Base-by-base conservation (phyloP, 106 monocot genomes). In the Posidonia australis region DNA sequence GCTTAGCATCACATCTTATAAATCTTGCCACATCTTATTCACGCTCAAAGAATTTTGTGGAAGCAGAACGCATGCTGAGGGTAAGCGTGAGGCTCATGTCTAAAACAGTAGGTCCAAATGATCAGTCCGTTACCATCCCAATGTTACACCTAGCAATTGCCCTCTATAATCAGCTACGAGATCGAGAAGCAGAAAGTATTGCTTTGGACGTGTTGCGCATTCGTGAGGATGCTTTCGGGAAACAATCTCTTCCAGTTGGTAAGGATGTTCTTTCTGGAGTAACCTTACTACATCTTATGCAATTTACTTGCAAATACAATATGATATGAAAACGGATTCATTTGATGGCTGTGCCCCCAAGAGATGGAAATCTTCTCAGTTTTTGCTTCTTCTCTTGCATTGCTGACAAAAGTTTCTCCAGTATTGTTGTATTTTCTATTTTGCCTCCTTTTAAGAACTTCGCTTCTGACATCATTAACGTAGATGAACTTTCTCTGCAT, bases 101-200 rank as follows among this genome's bases (percentile, higher is more conserved):
- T 9, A 80, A 63, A 77, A 62, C 79, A 41, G 49, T 76, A 19
- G 67, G 62, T 2, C 66, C 65, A 17, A 26, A 55, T 44, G 74
- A 82, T 77, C 82, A 73, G 25, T 74, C 80, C 1, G 66, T 82
- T 45, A 78, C 87, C n/a, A 66, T 82, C 41, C 92, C 82, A 32
- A 88, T 88, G 84, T 54, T 88, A 51, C 92, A 92, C 55, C 80
- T 92, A 64, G 88, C 92, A 22, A 82, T 92, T 63, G 69, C 63
- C 21, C 70, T 92, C 47, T 92, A 82, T 60, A 72, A 77, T 71
- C 56, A 80, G 60, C 76, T 68, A 52, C 64, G 74, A 67, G 77
- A 87, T 72, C 80, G 80, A 65, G 92, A 92, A 83, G 92, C 88
- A 55, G 84, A 92, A 54, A 66, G 42, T 1, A 72, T 88, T 70